Evolutionary conservation across 768 basidiomycete species (phyloP).

Genomic region (Mycena olivaceomarginata): DNA sequence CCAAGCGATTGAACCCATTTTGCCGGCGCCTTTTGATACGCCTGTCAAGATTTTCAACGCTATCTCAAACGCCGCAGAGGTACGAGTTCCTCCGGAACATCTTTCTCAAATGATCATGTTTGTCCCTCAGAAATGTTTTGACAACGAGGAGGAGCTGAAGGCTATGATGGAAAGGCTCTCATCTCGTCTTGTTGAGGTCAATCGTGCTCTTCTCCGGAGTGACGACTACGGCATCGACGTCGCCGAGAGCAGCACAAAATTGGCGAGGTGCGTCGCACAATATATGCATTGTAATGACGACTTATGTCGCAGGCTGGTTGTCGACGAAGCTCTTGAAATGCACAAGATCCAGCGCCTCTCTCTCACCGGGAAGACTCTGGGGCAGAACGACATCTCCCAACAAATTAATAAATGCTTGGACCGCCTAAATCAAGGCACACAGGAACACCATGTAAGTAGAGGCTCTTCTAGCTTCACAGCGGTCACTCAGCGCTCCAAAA

Average conservation of each 20-base stretch:
- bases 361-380: background rate
- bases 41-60: conserved; percentile 10
- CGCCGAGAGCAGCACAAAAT: background rate
- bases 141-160: conserved; percentile 19
- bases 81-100: conserved; percentile 10
- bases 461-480: background rate
- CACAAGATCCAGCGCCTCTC: conserved; percentile 7
- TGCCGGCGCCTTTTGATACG: background rate
- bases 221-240: conserved; percentile 11
- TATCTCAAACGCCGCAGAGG: conserved; percentile 3
- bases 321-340: conserved; percentile 8
- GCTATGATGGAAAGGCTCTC: conserved; percentile 12
- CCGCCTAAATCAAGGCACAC: conserved; percentile 7
- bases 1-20: background rate
- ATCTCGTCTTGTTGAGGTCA: conserved; percentile 10
- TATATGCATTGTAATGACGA: background rate
- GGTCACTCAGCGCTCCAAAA: conserved; percentile 9
- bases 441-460: conserved; percentile 17
- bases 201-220: conserved; percentile 4
- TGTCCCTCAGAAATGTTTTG: conserved; percentile 10
- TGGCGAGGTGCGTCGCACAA: background rate
- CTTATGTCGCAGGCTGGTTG: conserved; percentile 19
- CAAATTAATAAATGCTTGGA: conserved; percentile 3
- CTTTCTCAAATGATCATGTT: conserved; percentile 9
- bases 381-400: background rate